Evolutionary conservation across 2,329 filamentous ascomycete species (phyloP).

Genomic region (Teratosphaeria gauchensis): DNA sequence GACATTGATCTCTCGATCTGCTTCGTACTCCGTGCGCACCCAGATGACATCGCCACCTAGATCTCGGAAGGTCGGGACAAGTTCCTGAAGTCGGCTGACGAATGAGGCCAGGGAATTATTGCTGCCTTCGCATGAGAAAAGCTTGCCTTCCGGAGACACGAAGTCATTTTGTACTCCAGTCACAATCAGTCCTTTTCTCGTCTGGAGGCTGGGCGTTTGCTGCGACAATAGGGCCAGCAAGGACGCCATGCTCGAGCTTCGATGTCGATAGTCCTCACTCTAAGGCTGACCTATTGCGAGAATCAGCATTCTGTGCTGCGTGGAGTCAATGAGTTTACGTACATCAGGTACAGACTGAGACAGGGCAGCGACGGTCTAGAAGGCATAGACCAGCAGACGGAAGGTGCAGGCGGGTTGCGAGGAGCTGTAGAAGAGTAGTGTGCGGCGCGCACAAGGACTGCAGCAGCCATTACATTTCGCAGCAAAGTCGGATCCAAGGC

Average conservation of each 20-base stretch:
- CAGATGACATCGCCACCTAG: constrained; percentile 64
- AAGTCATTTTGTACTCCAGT: constrained; percentile 92
- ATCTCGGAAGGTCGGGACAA: constrained; percentile 65
- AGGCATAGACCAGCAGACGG: neutral
- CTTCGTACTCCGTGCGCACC: constrained; percentile 64
- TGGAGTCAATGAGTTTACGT: neutral
- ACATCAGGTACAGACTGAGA: neutral
- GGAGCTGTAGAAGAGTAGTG: neutral
- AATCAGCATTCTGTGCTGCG: neutral
- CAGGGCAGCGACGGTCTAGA: neutral
- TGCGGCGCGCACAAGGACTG: neutral
- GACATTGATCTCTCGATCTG: constrained; percentile 11
- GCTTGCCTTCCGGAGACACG: constrained; percentile 52
- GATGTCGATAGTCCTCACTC: neutral
- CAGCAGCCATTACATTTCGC: constrained; percentile 1
- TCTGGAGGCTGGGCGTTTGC: constrained; percentile 44
- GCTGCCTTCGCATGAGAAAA: constrained; percentile 45
- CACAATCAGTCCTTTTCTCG: constrained; percentile 63
- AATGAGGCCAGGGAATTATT: constrained; percentile 47
- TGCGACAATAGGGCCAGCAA: constrained; percentile 36
- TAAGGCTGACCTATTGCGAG: neutral
- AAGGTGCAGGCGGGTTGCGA: neutral
- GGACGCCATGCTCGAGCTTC: constrained; percentile 17
- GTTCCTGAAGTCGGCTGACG: constrained; percentile 53
- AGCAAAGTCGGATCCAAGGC: neutral